Evolutionary conservation across 2,329 filamentous ascomycete genomes (phyloP).

Genomic region (Exophiala spinifera): DNA sequence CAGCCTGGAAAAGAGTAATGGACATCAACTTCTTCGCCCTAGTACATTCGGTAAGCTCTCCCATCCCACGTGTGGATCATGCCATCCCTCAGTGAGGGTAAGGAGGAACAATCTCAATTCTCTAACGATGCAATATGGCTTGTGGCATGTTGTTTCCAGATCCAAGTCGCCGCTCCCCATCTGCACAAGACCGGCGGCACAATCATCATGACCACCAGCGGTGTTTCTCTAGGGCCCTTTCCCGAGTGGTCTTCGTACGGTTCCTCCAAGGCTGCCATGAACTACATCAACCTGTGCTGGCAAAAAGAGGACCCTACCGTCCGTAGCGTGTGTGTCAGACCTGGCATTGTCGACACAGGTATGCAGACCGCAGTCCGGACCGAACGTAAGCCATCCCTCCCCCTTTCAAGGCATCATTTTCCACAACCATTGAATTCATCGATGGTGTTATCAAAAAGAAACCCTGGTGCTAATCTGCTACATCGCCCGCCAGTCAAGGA

Average conservation of each 20-base stretch:
- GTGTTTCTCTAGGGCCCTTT: neutral
- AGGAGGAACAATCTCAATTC: too few species aligned
- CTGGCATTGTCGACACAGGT: neutral
- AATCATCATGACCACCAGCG: neutral
- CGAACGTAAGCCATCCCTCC: neutral
- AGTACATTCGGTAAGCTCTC: neutral
- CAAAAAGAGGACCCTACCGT: neutral
- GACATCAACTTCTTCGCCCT: conserved; percentile 1
- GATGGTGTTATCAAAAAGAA: too few species aligned
- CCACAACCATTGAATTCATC: too few species aligned
- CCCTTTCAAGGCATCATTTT: too few species aligned
- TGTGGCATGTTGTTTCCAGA: neutral
- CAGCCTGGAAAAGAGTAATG: neutral
- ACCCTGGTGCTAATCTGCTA: too few species aligned
- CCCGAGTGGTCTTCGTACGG: neutral
- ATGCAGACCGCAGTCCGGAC: neutral
- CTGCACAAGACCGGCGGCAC: neutral
- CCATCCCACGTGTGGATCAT: too few species aligned
- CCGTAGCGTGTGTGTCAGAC: neutral
- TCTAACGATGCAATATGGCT: too few species aligned
- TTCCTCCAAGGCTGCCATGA: conserved; percentile 1
- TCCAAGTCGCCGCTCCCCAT: neutral
- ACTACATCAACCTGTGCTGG: neutral
- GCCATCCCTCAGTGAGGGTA: too few species aligned
- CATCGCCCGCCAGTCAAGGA: too few species aligned